A percentile compares a stretch with the other conserved stretches of the same genome.
phyloP scores from a whole-genome alignment of 2,329 filamentous ascomycete species.

The Anisogramma anomala region DNA sequence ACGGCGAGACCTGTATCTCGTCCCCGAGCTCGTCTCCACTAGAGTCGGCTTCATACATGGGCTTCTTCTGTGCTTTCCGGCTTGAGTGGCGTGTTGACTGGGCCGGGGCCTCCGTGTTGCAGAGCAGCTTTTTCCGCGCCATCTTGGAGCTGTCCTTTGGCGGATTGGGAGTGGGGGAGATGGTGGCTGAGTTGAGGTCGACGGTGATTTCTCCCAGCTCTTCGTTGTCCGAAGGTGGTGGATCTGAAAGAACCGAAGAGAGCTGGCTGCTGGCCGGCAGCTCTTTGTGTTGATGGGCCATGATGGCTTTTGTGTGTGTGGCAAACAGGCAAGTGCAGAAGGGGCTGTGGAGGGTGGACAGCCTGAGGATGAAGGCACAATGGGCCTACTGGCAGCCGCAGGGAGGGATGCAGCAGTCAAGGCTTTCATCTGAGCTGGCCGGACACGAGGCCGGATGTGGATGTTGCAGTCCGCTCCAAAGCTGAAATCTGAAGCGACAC shows the following conservation, averaged over 20 bases:
- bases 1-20: background rate
- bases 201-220: background rate
- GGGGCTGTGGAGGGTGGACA: no score
- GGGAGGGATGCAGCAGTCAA: no score
- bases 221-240: constrained; percentile 5
- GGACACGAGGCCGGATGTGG: no score
- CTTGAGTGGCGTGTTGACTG: background rate
- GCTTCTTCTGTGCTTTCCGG: background rate
- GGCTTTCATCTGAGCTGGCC: no score
- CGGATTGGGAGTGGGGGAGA: background rate
- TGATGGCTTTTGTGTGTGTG: background rate
- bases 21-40: background rate
- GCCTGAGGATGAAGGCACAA: no score
- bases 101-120: background rate
- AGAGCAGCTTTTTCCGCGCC: background rate
- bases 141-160: background rate
- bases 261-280: constrained; percentile 7
- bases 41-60: background rate
- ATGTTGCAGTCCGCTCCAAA: no score
- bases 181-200: background rate
- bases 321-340: background rate
- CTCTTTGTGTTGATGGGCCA: background rate
- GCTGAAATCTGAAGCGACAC: no score
- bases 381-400: no score
- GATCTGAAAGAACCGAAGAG: constrained; percentile 9